Base-by-base conservation (phyloP, 2,329 filamentous ascomycete genomes). In the Pseudogymnoascus sp. region DNA sequence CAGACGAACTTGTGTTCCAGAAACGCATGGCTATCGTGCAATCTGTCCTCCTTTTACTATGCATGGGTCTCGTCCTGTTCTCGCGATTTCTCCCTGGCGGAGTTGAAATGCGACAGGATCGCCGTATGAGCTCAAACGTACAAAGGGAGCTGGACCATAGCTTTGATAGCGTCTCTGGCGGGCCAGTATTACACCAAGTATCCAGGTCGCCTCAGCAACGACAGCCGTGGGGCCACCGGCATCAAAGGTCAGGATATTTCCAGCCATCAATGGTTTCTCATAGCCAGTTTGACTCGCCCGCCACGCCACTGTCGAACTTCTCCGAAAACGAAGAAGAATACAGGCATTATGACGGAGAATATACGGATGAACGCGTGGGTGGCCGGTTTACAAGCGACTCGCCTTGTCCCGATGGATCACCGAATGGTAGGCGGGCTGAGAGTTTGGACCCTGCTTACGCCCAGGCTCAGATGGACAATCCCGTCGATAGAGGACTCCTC, bases 11-110 rank as follows among this genome's bases (percentile, higher is more conserved):
- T 24, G 84, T 88, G 37, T 89, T 89, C 68, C 87, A 89, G 76
- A 97, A 97, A 76, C 85, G 93, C 65, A 96, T 98, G 86, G 90
- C 90, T 4, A 95, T 98, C 64, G 84, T 96, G 35, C 95, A 98
- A 75, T 92, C 90, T 53, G 85, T 96, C 4, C 82, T 99, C 7
- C 83, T 98, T 5, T 83, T 98, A 0, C 86, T 93, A 53, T 96
- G 92, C 69, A 84, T 99, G 8, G 87, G 90, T 0, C 82, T 99
- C 1, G 90, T 97, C 22, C 87, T 98, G 38, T 97, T 98, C 73
- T 86, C 84, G 11, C 78, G 84, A 24, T 80, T 82, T 14, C 75
- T 80, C 4, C 75, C 77, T 16, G 69, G 70, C 46, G 70, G 70
- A 60, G 64, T 60, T 16, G 59, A 60, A 19, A 40, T 40, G 50